Conservation (phyloP, 192 early-diverging fungal genomes). For the Pilobolus umbonatus region DNA sequence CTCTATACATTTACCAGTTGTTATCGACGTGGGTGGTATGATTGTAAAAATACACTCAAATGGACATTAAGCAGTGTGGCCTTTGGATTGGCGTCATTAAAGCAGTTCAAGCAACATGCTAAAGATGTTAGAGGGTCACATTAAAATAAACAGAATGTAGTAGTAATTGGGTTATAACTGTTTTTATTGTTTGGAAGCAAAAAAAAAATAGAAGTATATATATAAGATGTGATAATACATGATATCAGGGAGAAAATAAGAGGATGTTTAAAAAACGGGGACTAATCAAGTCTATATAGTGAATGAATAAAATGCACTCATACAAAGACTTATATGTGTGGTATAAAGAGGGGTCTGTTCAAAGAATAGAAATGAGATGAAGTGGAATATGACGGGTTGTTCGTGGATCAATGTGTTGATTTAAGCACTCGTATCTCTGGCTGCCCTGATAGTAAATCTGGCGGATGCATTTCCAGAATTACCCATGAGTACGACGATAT, state of each 20-base stretch:
- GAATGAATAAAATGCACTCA: too few species aligned
- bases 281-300: too few species aligned
- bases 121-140: slow-evolving; percentile 7
- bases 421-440: not conserved
- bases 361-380: not conserved
- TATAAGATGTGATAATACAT: not conserved
- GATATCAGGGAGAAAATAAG: not conserved
- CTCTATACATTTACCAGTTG: slow-evolving; percentile 17
- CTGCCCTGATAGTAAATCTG: slow-evolving; percentile 12
- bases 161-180: not conserved
- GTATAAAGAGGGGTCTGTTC: too few species aligned
- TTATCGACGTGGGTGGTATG: slow-evolving; percentile 26
- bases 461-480: slow-evolving; percentile 26
- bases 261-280: not conserved
- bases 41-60: slow-evolving; percentile 17
- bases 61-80: slow-evolving; percentile 31
- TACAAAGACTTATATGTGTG: too few species aligned
- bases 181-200: not conserved
- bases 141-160: not conserved
- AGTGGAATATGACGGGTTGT: not conserved
- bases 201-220: not conserved
- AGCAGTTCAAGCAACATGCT: slow-evolving; percentile 19
- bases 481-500: slow-evolving; percentile 27
- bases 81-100: slow-evolving; percentile 23
- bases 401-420: too few species aligned